Evolutionary conservation across 345 rosid species (phyloP).

Genomic region (Melaleuca quinquenervia): DNA sequence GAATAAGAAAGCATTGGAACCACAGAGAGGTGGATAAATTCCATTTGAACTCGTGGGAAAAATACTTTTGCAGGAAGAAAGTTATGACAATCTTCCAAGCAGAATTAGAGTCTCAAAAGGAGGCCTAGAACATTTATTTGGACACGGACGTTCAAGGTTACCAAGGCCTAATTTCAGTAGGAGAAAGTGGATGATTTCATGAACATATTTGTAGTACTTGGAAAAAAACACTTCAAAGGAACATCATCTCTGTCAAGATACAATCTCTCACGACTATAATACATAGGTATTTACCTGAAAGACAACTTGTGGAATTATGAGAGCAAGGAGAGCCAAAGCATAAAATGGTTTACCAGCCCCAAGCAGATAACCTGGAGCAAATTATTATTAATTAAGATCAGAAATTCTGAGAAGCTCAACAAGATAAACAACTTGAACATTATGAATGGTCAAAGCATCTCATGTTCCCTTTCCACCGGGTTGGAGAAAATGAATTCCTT

Average conservation of each 20-base stretch:
- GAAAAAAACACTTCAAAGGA: background rate
- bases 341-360: slow-evolving; percentile 91
- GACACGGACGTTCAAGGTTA: background rate
- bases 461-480: background rate
- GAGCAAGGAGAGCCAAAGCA: slow-evolving; percentile 69
- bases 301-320: slow-evolving; percentile 70
- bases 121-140: background rate
- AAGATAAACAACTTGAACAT: background rate
- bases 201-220: background rate
- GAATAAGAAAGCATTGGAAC: background rate
- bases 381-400: background rate
- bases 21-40: background rate
- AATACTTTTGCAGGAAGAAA: background rate
- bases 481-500: background rate
- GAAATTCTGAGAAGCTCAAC: background rate
- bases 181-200: background rate
- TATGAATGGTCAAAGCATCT: background rate
- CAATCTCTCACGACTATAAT: background rate
- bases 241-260: background rate
- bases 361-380: slow-evolving; percentile 64
- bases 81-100: background rate
- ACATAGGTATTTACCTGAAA: slow-evolving; percentile 52
- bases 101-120: background rate
- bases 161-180: background rate
- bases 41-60: background rate